Base-by-base conservation (phyloP, 345 rosid species). In the Gossypioides kirkii region DNA sequence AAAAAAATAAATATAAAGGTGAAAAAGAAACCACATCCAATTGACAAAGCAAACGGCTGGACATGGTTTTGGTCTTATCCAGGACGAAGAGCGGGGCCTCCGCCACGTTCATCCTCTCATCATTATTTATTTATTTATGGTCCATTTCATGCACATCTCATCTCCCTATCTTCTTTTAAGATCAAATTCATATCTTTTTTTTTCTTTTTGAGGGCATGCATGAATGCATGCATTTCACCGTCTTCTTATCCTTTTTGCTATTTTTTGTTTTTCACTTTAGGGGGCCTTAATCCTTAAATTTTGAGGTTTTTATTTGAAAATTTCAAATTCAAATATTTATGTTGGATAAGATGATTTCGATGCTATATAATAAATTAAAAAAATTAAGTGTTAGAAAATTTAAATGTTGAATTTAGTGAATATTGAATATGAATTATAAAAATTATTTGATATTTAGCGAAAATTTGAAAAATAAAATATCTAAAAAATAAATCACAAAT, bases 31-130 rank as follows among this genome's bases (percentile, higher is more conserved):
- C 77, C 78, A 64, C 73, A 71, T 74, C 69, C 38, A 36, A 58
- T 32, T 55, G 69, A 38, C 49, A 68, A 47, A 36, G 71, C 71
- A 72, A 68, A 17, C 73, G 76, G 70, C 54, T 78, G 80, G 64
- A 16, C 43, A n/a, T 55, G 14, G 18, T 38, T 70, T 73, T 73
- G 82, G 71, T 78, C 83, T 83, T 83, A 80, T 83, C 86, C 82
- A 6, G 2, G 3, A 9, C 69, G 16, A 46, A 12, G 14, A 11
- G 13, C 12, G 2, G 16, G 1, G 47, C 32, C 5, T 28, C 32
- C 0, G 2, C 2, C 18, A 32, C 10, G 60, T 46, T 62, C 18
- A 70, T 70, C 41, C 43, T 32, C 38, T 1, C 38, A 32, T 5
- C 38, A 32, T 32, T 4, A 28, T 28, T 28, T n/a, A n/a, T n/a